Conservation (phyloP, 257 asterid genomes). For the Solanum piurae region DNA sequence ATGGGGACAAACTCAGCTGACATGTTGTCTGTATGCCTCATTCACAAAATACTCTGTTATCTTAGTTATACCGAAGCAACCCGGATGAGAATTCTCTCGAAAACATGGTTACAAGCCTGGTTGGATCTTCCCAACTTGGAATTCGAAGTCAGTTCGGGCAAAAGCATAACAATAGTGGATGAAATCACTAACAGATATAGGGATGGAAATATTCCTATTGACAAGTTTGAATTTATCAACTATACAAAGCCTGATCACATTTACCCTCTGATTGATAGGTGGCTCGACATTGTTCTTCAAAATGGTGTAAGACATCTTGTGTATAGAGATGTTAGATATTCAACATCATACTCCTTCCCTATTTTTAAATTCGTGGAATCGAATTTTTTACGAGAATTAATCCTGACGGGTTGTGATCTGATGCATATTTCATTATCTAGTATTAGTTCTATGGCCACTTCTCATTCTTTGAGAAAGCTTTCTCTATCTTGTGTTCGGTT, state of each 20-base stretch:
- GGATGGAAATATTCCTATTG: neutral
- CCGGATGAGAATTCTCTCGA: neutral
- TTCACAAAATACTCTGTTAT: neutral
- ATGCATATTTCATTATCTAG: neutral
- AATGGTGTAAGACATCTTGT: neutral
- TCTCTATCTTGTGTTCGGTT: neutral
- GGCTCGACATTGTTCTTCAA: neutral
- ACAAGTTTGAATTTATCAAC: neutral
- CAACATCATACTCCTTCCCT: neutral
- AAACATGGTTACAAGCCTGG: neutral
- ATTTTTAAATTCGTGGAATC: neutral
- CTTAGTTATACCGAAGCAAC: neutral
- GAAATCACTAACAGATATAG: neutral
- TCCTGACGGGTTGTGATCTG: neutral
- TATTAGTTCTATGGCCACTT: rapidly evolving
- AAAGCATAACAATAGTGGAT: neutral
- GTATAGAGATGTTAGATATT: neutral
- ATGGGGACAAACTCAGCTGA: neutral
- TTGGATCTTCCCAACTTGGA: neutral
- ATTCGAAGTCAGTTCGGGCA: neutral
- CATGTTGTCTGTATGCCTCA: neutral
- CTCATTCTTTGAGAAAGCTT: neutral
- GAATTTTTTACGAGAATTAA: neutral
- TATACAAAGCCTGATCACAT: neutral
- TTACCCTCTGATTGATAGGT: neutral